These are phyloP conservation scores for Verbena officinalis DNA, from an alignment of 257 asterid genomes.

Conservation along the genomic window DNA sequence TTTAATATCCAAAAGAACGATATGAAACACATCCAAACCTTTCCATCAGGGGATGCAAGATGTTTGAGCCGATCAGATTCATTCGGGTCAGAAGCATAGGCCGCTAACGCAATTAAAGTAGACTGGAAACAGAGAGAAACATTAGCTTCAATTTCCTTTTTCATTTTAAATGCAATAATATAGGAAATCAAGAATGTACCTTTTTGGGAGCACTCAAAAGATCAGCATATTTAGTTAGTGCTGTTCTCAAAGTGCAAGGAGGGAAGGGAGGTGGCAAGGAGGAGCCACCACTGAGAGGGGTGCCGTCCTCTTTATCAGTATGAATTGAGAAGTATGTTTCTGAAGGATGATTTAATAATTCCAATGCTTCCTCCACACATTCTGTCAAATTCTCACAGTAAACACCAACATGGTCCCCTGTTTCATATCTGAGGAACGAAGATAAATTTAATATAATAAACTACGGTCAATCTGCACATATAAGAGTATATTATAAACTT, in stretches of 20 bases:
- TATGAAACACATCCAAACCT: conserved; percentile 52
- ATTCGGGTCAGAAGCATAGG: conserved; percentile 77
- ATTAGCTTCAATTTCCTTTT: conserved; percentile 24
- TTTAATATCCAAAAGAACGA: not conserved
- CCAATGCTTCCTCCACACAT: conserved; percentile 88
- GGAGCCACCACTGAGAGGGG: conserved; percentile 74
- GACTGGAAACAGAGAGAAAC: conserved; percentile 50
- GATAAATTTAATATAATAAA: conserved; percentile 4
- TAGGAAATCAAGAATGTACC: conserved; percentile 44
- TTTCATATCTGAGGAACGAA: conserved; percentile 68
- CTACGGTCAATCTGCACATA: not conserved
- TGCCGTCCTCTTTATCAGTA: conserved; percentile 76
- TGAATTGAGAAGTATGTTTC: conserved; percentile 84
- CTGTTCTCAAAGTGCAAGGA: conserved; percentile 85
- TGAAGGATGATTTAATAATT: conserved; percentile 57
- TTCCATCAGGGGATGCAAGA: conserved; percentile 94
- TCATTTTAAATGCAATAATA: not conserved
- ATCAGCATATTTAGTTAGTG: conserved; percentile 83
- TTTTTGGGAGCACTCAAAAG: conserved; percentile 89
- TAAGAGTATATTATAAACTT: conserved; percentile 28
- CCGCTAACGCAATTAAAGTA: conserved; percentile 76
- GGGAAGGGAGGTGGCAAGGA: conserved; percentile 88
- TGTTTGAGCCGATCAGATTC: conserved; percentile 78
- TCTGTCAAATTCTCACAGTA: conserved; percentile 75
- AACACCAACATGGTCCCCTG: conserved; percentile 98